Evolutionary conservation across 1,284 basidiomycete species (phyloP).

Genomic region (Ustilago shanxiensis): DNA sequence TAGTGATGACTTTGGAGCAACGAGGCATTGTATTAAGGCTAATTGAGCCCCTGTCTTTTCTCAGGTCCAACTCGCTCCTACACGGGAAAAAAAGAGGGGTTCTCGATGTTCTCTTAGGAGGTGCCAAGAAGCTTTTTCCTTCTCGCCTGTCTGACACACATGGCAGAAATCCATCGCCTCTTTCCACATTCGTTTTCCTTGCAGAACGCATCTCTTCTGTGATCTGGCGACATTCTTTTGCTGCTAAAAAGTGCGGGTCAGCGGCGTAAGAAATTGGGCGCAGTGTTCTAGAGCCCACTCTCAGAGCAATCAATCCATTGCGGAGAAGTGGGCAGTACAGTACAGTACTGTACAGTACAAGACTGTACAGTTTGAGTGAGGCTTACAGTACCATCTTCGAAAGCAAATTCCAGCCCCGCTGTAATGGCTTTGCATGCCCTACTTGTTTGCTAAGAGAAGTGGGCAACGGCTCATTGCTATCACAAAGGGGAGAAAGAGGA

Average conservation of each 20-base stretch:
- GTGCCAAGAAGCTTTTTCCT: slow-evolving; percentile 2
- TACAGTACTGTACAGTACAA: no score
- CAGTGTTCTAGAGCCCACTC: neutral
- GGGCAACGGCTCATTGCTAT: no score
- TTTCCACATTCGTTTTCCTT: no score
- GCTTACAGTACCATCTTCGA: no score
- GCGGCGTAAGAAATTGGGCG: neutral
- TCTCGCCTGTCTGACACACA: neutral
- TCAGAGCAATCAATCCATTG: no score
- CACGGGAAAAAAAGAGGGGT: neutral
- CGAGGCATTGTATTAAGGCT: no score
- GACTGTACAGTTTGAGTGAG: no score
- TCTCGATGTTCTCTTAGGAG: neutral
- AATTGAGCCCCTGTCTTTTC: neutral
- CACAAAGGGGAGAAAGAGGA: no score
- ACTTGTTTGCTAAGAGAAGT: no score
- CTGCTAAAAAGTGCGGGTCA: neutral
- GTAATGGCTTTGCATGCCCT: neutral
- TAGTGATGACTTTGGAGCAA: no score
- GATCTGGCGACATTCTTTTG: neutral
- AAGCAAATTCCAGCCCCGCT: neutral
- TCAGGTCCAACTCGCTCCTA: neutral
- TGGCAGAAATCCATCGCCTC: neutral
- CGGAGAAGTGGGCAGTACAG: no score
- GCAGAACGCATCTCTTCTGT: neutral